Evolutionary conservation across 768 basidiomycete genomes (phyloP).

Genomic region (Kwoniella europaea): DNA sequence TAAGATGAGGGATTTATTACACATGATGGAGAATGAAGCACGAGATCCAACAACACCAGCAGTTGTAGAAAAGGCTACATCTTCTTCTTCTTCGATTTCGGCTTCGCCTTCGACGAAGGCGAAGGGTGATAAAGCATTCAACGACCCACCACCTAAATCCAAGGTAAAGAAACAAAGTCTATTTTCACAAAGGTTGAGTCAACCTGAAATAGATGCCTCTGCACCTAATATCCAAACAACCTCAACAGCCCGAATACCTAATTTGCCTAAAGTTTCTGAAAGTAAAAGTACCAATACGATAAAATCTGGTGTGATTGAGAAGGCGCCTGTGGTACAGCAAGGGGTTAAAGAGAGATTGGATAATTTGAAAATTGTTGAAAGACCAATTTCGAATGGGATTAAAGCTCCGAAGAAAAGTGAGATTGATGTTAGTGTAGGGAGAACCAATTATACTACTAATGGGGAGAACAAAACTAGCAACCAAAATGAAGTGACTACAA

Average conservation of each 20-base stretch:
- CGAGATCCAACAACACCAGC: too few relatives aligned
- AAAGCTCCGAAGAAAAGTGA: background rate
- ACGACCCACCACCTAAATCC: slow-evolving; percentile 2
- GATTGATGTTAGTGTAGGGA: background rate
- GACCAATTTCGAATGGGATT: background rate
- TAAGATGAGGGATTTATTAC: too few relatives aligned
- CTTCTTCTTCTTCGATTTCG: background rate
- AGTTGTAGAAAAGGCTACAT: too few relatives aligned
- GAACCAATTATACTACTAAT: slow-evolving; percentile 2
- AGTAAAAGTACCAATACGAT: slow-evolving; percentile 18
- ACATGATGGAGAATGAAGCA: too few relatives aligned
- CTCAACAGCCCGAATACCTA: background rate
- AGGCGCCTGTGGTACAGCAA: background rate
- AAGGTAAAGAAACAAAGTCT: slow-evolving; percentile 39
- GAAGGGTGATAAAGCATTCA: background rate
- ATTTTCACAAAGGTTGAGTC: slow-evolving; percentile 43
- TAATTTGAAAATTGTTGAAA: slow-evolving; percentile 7
- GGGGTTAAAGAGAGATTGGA: background rate
- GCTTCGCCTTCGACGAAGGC: background rate
- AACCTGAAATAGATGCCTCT: slow-evolving; percentile 21
- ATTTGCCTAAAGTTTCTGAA: slow-evolving; percentile 17
- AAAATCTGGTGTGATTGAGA: slow-evolving; percentile 20
- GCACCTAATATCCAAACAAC: slow-evolving; percentile 16
- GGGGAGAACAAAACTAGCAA: slow-evolving; percentile 10
- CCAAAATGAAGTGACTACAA: background rate